Evolutionary conservation across 2,329 filamentous ascomycete genomes (phyloP), one percentile per base, ranked within the genome.

Genomic region (Chrysoporthe cubensis): DNA sequence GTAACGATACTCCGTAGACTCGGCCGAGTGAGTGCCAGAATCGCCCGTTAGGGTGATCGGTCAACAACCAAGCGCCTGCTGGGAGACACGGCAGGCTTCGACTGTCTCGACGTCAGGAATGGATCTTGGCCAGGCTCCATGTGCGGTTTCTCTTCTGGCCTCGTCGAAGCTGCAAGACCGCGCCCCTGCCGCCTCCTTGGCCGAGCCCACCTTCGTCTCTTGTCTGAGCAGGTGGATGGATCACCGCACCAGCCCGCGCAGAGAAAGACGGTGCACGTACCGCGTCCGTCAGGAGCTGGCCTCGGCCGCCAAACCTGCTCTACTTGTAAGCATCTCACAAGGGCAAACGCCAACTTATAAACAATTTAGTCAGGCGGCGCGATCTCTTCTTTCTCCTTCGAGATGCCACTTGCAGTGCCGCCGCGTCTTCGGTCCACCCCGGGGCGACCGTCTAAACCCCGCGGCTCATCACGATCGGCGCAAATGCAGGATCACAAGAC

Each of bases 261-360:
- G 16, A 32, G 5, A 34, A 32, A 14, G 48, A 16, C 21, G 21
- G 50, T 26, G 32, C 50, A 32, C 32, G 16, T 13, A 16, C 14
- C 26, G 16, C 21, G 16, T 14, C 50, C 7, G 50, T 32, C 50
- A 54, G 21, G 50, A 32, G 26, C 13, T 16, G 50, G 50, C 50
- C 18, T 9, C 37, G 37, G 37, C 37, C 9, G 9, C 9, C 37
- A 40, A 9, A 40, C 37, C 37, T 40, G 37, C 37, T 54, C 26
- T 34, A 54, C 26, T 54, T 54, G 32, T 54, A 54, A 54, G 50
- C 26, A 54, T 54, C 50, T 32, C 50, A 21, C 50, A 54, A 54
- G 9, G 26, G n/a, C 13, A 13, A 16, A 14, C 50, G 11, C 32
- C 50, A 32, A 54, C 11, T 54, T 13, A 16, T 32, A 11, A 32